Conservation (phyloP, 371 early-diverging fungal species). For the Batrachochytrium dendrobatidis region DNA sequence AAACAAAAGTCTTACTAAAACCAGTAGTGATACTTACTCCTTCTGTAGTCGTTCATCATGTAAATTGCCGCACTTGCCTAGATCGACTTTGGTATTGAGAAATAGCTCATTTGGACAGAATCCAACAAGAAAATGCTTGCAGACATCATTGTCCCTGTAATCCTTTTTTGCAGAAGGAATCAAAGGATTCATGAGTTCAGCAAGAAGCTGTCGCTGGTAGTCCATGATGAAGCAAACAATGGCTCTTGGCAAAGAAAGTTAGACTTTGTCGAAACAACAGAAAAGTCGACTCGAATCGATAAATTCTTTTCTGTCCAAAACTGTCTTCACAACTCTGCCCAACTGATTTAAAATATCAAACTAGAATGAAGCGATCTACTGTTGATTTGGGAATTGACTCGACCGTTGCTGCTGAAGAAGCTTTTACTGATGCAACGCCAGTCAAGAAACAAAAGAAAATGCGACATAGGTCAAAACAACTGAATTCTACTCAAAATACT, state of each 20-base stretch:
- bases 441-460: too few relatives aligned
- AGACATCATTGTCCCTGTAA: constrained; percentile 48
- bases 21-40: constrained; percentile 51
- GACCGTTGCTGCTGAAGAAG: too few relatives aligned
- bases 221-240: constrained; percentile 45
- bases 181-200: constrained; percentile 73
- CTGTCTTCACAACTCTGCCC: too few relatives aligned
- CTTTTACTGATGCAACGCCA: too few relatives aligned
- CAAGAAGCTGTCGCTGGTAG: constrained; percentile 64
- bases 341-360: too few relatives aligned
- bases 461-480: too few relatives aligned
- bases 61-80: constrained; percentile 61
- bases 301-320: too few relatives aligned
- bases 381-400: too few relatives aligned
- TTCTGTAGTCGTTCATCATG: constrained; percentile 77
- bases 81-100: constrained; percentile 66
- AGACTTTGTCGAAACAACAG: constrained; percentile 1
- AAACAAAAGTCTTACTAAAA: too few relatives aligned
- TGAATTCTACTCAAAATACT: too few relatives aligned
- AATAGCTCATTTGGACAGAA: constrained; percentile 84
- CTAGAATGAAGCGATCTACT: too few relatives aligned
- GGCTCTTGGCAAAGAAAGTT: background rate
- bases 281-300: too few relatives aligned
- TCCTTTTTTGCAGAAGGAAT: constrained; percentile 49
- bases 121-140: constrained; percentile 76